Percentiles rank a stretch among this genome's conserved stretches.
These are phyloP conservation scores for Graphilbum fragrans DNA, from an alignment of 2,329 filamentous ascomycete species.

Conservation along the genomic window DNA sequence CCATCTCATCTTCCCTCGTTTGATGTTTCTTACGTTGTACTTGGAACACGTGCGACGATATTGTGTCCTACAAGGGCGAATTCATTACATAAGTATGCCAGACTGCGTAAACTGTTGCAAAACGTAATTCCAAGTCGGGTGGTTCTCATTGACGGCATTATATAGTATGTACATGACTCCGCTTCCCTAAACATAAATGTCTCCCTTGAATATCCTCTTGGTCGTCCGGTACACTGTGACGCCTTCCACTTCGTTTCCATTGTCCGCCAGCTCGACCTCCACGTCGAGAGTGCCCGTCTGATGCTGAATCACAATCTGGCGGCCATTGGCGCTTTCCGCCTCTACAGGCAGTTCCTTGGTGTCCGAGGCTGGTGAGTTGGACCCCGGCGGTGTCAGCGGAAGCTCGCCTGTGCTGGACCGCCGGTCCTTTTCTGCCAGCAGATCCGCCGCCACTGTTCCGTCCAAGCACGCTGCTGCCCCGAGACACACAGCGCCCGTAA, in stretches of 20 bases:
- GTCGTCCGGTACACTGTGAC: slow-evolving; percentile 19
- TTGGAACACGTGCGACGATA: too few species aligned
- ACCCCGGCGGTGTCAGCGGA: too few species aligned
- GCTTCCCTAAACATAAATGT: too few species aligned
- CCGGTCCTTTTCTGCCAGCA: neutral
- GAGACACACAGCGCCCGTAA: slow-evolving; percentile 36
- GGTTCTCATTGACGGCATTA: neutral
- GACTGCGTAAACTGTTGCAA: neutral
- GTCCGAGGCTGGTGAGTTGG: too few species aligned
- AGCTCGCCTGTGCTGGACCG: too few species aligned
- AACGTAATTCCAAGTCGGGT: too few species aligned
- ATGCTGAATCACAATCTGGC: slow-evolving; percentile 15
- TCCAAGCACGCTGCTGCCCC: slow-evolving; percentile 28
- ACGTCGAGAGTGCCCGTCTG: slow-evolving; percentile 12
- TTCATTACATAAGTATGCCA: neutral
- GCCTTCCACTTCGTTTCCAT: slow-evolving; percentile 12
- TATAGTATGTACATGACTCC: neutral
- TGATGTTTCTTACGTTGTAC: too few species aligned
- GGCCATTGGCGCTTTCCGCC: too few species aligned
- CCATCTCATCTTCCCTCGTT: too few species aligned
- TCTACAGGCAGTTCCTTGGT: too few species aligned
- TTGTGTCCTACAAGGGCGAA: too few species aligned
- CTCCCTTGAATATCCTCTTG: slow-evolving; percentile 20
- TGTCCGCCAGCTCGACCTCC: slow-evolving; percentile 10
- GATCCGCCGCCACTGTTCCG: slow-evolving; percentile 21